A percentile compares a stretch with the other conserved stretches of the same genome.
phyloP scores from a whole-genome alignment of 352 stramenopile species.

The Phytophthora capsici region DNA sequence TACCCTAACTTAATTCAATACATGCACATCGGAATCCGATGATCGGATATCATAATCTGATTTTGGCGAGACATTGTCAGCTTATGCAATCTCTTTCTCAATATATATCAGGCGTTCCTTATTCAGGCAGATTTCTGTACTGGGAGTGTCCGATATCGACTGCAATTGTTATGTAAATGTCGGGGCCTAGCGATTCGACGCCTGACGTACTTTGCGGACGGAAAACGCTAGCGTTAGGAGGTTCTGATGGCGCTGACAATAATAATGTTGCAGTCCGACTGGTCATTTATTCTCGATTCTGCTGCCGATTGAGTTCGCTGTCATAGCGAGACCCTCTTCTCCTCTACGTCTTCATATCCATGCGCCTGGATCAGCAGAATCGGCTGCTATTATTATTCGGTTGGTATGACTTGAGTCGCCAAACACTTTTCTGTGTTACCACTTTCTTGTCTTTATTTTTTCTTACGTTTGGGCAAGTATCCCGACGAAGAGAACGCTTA shows the following conservation, averaged over 20 bases:
- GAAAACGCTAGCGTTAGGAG: neutral
- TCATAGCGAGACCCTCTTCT: neutral
- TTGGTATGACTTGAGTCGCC: neutral
- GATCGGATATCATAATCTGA: too few relatives aligned
- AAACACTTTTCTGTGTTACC: neutral
- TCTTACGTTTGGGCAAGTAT: too few relatives aligned
- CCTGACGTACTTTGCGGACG: neutral
- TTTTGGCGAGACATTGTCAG: too few relatives aligned
- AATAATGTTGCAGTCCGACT: neutral
- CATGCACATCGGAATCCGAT: too few relatives aligned
- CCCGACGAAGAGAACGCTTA: too few relatives aligned
- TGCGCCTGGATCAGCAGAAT: neutral
- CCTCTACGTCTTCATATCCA: constrained; percentile 5
- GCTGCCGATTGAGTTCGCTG: neutral
- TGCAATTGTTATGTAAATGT: neutral
- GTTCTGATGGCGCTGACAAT: neutral
- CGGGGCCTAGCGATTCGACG: neutral
- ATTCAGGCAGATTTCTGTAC: too few relatives aligned
- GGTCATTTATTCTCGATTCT: neutral
- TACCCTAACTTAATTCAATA: too few relatives aligned
- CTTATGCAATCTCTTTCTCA: too few relatives aligned
- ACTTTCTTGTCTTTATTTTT: too few relatives aligned
- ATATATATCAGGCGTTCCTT: too few relatives aligned
- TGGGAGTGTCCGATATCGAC: too few relatives aligned
- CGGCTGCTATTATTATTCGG: neutral